These are phyloP conservation scores for Saccharomycodes ludwigii DNA, from an alignment of 805 yeast species.

Conservation along the genomic window DNA sequence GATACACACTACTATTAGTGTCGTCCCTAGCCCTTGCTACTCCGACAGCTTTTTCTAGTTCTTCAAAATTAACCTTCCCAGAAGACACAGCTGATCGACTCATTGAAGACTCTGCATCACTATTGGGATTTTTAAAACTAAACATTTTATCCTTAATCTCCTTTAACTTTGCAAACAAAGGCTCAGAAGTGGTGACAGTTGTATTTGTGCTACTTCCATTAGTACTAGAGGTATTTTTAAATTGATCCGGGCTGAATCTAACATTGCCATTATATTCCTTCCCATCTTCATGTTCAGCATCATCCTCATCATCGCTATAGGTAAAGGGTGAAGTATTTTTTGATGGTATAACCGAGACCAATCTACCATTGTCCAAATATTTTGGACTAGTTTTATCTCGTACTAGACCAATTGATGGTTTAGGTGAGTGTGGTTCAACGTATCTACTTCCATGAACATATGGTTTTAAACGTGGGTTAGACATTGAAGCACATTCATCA, in stretches of 20 bases:
- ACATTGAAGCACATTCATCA: too few relatives aligned
- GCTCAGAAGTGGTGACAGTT: conserved; percentile 8
- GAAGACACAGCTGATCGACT: conserved; percentile 5
- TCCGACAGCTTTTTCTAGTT: conserved; percentile 26
- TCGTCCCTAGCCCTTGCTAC: conserved; percentile 7
- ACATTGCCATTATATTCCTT: too few relatives aligned
- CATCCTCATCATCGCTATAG: too few relatives aligned
- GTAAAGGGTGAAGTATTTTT: not conserved
- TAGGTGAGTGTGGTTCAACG: too few relatives aligned
- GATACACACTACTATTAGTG: not conserved
- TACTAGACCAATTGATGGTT: too few relatives aligned
- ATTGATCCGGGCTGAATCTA: conserved; percentile 2
- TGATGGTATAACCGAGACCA: too few relatives aligned
- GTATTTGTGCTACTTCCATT: not conserved
- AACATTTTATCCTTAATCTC: conserved; percentile 23
- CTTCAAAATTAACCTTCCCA: conserved; percentile 20
- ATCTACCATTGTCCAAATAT: too few relatives aligned
- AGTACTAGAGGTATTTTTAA: not conserved
- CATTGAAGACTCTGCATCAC: not conserved
- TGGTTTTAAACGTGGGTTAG: too few relatives aligned
- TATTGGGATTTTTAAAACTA: conserved; percentile 19
- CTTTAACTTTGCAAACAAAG: conserved; percentile 23
- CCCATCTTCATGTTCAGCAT: too few relatives aligned
- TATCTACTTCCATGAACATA: too few relatives aligned
- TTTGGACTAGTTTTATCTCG: too few relatives aligned